These are phyloP conservation scores for Euphorbia pulcherrima DNA, from an alignment of 345 rosid species.

Conservation along the genomic window DNA sequence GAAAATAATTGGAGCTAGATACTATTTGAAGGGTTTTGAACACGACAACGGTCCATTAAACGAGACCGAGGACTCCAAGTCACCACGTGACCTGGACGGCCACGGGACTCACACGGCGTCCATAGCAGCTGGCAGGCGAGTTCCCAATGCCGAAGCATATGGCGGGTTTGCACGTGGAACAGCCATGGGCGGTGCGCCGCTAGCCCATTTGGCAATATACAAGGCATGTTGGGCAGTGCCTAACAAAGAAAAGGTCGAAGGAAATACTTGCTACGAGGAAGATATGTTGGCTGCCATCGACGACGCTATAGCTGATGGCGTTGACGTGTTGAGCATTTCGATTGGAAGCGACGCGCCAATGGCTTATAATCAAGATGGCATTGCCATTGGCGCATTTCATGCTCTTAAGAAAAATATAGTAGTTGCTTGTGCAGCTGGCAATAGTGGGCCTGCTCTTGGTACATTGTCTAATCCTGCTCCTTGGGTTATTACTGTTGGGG, in stretches of 20 bases:
- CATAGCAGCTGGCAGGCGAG: slow-evolving; percentile 52
- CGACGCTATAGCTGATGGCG: slow-evolving; percentile 76
- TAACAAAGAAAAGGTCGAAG: slow-evolving; percentile 27
- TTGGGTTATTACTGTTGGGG: slow-evolving; percentile 78
- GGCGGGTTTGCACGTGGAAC: slow-evolving; percentile 73
- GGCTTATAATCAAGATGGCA: slow-evolving; percentile 34
- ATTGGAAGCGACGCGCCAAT: slow-evolving; percentile 30
- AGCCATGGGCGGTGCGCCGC: slow-evolving; percentile 71
- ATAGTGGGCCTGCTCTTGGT: slow-evolving; percentile 57
- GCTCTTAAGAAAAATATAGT: slow-evolving; percentile 58
- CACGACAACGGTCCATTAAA: slow-evolving; percentile 39
- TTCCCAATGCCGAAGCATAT: slow-evolving; percentile 37
- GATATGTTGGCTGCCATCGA: slow-evolving; percentile 86
- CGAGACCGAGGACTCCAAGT: slow-evolving; percentile 51
- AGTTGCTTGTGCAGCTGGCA: slow-evolving; percentile 66
- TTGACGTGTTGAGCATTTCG: slow-evolving; percentile 67
- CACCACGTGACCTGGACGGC: slow-evolving; percentile 72
- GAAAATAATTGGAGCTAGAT: slow-evolving; percentile 78
- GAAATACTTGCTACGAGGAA: slow-evolving; percentile 50
- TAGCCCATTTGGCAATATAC: slow-evolving; percentile 70
- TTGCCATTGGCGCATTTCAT: slow-evolving; percentile 64
- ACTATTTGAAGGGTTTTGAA: slow-evolving; percentile 58
- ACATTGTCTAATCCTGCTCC: slow-evolving; percentile 66
- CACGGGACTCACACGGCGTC: slow-evolving; percentile 91
- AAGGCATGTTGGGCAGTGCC: slow-evolving; percentile 86